A percentile compares a stretch with the other conserved stretches of the same genome.
These are phyloP conservation scores for Leishmania mexicana DNA, from an alignment of 208 protist genomes.

Conservation along the genomic window DNA sequence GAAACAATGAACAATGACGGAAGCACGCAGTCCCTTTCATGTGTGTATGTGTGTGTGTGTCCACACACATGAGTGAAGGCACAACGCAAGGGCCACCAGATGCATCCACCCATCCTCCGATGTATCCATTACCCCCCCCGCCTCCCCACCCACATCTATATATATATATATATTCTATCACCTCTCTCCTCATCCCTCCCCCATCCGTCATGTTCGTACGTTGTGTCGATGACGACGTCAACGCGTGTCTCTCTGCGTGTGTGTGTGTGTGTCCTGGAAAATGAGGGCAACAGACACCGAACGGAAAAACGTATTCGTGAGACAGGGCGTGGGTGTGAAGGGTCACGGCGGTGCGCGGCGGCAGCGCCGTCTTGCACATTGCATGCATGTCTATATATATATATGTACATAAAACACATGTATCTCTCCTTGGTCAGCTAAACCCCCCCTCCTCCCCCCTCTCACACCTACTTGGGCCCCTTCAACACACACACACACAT, in stretches of 20 bases:
- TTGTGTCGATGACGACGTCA: background rate
- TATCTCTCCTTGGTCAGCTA: background rate
- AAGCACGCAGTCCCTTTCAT: too few relatives aligned
- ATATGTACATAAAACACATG: background rate
- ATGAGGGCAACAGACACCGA: background rate
- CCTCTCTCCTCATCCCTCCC: background rate
- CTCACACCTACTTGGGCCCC: background rate
- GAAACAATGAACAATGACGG: background rate
- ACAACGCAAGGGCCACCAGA: background rate
- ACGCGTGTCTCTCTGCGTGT: background rate
- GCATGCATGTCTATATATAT: background rate
- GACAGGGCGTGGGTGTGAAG: too few relatives aligned
- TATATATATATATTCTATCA: background rate
- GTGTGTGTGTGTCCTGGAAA: background rate
- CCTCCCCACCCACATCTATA: background rate
- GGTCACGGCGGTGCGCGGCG: too few relatives aligned
- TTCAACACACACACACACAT: background rate
- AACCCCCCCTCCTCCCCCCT: background rate
- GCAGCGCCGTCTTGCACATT: background rate
- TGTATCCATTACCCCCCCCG: background rate
- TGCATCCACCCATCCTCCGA: background rate
- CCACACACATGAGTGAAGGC: background rate
- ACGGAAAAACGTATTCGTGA: too few relatives aligned
- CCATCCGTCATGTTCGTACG: background rate
- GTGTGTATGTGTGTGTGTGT: constrained; percentile 4